phyloP scores from a whole-genome alignment of 306 rosid genomes.

The Pachyrhizus erosus region DNA sequence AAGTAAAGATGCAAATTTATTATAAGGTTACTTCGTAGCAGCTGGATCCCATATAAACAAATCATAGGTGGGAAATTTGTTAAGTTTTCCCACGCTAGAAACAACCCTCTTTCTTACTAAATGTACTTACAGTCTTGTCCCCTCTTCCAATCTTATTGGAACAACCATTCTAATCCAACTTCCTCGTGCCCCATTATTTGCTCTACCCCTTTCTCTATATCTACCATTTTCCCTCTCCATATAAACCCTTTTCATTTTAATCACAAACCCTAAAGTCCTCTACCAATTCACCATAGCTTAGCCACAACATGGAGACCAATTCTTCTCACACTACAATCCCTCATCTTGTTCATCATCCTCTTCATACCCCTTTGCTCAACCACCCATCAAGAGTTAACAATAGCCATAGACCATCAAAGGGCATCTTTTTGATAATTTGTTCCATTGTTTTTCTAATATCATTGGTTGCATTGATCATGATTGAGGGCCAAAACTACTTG shows the following conservation, averaged over 20 bases:
- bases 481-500: conserved; percentile 28
- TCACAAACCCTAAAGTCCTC: not conserved
- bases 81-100: too few species aligned
- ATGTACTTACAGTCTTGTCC: too few species aligned
- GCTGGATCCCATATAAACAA: too few species aligned
- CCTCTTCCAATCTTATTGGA: conserved; percentile 32
- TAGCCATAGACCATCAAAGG: conserved; percentile 40
- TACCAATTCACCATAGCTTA: not conserved
- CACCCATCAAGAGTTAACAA: not conserved
- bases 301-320: conserved; percentile 41
- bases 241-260: not conserved
- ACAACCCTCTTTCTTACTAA: too few species aligned
- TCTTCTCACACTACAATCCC: not conserved
- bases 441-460: conserved; percentile 56
- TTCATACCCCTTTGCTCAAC: conserved; percentile 41
- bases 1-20: too few species aligned
- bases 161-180: conserved; percentile 42
- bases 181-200: not conserved
- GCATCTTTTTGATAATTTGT: conserved; percentile 20
- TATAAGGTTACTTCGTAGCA: too few species aligned
- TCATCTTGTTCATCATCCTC: conserved; percentile 31
- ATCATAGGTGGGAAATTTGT: too few species aligned
- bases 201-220: not conserved
- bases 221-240: not conserved
- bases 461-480: conserved; percentile 52